phyloP scores from a whole-genome alignment of 2,329 filamentous ascomycete species.

The Sporothrix brasiliensis region DNA sequence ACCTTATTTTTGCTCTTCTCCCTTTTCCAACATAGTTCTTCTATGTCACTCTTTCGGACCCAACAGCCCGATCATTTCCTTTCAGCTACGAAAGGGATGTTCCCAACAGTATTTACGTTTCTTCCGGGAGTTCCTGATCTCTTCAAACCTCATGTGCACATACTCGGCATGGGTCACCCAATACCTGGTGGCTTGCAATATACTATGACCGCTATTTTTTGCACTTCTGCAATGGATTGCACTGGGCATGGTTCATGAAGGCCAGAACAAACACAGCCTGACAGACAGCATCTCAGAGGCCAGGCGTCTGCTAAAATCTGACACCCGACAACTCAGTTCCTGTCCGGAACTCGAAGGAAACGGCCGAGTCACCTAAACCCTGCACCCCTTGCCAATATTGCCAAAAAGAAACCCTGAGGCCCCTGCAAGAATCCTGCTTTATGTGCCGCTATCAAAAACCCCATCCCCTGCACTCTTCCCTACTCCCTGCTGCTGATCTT shows the following conservation, averaged over 20 bases:
- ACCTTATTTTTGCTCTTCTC: neutral
- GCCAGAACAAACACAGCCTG: neutral
- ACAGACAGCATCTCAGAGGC: neutral
- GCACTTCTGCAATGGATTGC: slow-evolving; percentile 8
- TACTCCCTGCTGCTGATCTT: slow-evolving; percentile 7
- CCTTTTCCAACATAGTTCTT: neutral
- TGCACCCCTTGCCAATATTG: neutral
- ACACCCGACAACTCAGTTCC: neutral
- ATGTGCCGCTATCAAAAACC: neutral
- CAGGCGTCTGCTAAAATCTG: neutral
- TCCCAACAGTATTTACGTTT: no score
- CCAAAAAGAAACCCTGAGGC: neutral
- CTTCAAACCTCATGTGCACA: neutral
- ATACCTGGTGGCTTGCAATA: neutral
- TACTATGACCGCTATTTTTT: neutral
- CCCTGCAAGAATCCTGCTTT: slow-evolving; percentile 19
- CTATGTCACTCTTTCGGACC: no score
- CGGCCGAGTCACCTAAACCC: slow-evolving; percentile 18
- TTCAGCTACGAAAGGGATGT: neutral
- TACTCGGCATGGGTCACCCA: neutral
- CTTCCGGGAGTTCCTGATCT: no score
- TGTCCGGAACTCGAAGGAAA: neutral
- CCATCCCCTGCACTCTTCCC: neutral
- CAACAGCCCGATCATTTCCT: neutral
- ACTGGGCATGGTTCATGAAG: neutral